Conservation (phyloP, 306 rosid genomes). For the barrel medic (Medicago truncatula) region DNA sequence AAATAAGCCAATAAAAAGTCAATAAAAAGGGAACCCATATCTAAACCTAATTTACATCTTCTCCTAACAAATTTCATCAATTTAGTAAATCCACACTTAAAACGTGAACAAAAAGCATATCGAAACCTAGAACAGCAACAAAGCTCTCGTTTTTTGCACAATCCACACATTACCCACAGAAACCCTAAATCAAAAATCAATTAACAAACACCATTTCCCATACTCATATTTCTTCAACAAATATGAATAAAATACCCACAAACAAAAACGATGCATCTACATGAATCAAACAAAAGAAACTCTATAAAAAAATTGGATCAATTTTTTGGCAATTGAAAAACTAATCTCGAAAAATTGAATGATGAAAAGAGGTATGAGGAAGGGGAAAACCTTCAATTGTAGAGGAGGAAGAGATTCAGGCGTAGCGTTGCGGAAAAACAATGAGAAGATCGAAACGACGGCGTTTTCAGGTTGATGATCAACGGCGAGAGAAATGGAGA, state of each 20-base stretch:
- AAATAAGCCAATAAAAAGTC: conserved; percentile 1
- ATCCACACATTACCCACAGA: neutral
- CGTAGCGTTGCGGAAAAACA: neutral
- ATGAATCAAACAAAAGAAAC: neutral
- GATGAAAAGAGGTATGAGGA: conserved; percentile 1
- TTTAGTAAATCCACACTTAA: conserved; percentile 27
- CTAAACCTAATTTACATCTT: conserved; percentile 25
- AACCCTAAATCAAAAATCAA: conserved; percentile 16
- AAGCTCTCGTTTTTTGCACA: neutral
- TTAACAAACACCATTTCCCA: neutral
- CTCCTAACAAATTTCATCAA: conserved; percentile 11
- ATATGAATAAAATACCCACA: neutral
- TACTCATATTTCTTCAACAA: conserved; percentile 1
- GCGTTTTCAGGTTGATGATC: conserved; percentile 27
- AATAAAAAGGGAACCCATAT: neutral
- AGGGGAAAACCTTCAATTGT: conserved; percentile 26
- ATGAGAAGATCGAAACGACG: neutral
- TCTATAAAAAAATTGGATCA: neutral
- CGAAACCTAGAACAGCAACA: conserved; percentile 24
- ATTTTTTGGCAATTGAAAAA: neutral
- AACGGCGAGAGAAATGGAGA: neutral
- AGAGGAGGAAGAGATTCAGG: neutral
- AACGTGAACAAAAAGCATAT: conserved; percentile 1
- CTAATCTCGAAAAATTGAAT: conserved; percentile 10
- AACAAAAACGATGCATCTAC: neutral